Base-by-base conservation (phyloP, 1,284 basidiomycete species). In the Xerocomus minutiporus region DNA sequence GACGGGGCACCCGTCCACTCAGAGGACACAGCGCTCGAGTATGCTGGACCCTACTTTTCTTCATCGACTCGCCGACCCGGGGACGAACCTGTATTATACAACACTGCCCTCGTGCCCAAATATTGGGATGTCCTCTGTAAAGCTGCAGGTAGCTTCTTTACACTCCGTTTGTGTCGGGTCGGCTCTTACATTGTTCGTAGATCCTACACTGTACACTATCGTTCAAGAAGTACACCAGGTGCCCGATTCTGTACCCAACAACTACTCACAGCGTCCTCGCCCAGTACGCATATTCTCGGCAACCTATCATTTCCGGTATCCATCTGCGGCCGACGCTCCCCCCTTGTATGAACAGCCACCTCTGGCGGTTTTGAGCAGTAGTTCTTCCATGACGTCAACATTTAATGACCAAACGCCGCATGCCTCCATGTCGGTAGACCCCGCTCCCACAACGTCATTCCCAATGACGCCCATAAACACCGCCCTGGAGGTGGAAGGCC, bases 101-200 rank as follows among this genome's bases (percentile, higher is more conserved):
- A 73, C 53, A 82, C 82, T 5, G 59, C 73, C 2, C 73, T 87
- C 26, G 78, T 80, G 3, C 84, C 84, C 5, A 73, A 70, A 43
- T 85, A 77, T 60, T 87, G 84, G 85, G 66, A 73, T 13, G 75
- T 70, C 25, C 72, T 87, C 47, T 76, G 76, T 47, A 66, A 73
- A 54, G 75, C 76, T 51, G 58, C 73, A 60, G 80, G 84, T 84
- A 57, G 52, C 78, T 70, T 12, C 29, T 38, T 4, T 49, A 20
- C 26, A 34, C 47, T 31, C 42, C 34, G 9, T 52, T 17, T 7
- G 32, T 48, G 40, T n/a, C 2, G 7, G 42, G 26, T 31, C 17
- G 12, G 13, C 1, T 9, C 42, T 39, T 8, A 46, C 39, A 3
- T 46, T 5, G 2, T 31, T 25, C 9, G 25, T 34, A 67, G 84